phyloP scores from a whole-genome alignment of 768 basidiomycete species.

The Gloeopeniophorella convolvens region DNA sequence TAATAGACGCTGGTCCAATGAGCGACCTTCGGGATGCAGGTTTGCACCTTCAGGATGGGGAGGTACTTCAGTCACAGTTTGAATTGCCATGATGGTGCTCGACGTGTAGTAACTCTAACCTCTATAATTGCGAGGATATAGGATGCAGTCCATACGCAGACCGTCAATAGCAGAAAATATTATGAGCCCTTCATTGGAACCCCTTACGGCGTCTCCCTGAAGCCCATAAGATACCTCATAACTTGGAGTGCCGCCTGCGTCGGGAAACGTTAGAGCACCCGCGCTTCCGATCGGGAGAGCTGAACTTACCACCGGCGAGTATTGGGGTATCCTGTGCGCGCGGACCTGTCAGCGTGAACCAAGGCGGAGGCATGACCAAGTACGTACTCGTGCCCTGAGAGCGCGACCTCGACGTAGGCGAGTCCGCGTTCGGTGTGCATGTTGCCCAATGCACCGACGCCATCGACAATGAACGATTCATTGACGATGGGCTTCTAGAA shows the following conservation, averaged over 20 bases:
- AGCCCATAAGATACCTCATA: conserved; percentile 64
- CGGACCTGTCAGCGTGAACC: too few relatives aligned
- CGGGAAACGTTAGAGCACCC: background rate
- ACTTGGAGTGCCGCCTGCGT: conserved; percentile 58
- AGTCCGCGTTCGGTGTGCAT: conserved; percentile 61
- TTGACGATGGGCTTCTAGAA: conserved; percentile 62
- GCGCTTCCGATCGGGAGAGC: background rate
- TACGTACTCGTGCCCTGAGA: conserved; percentile 76
- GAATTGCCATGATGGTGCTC: too few relatives aligned
- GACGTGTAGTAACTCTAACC: too few relatives aligned
- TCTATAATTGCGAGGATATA: too few relatives aligned
- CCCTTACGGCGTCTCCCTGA: conserved; percentile 40
- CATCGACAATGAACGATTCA: conserved; percentile 67
- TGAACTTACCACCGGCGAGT: conserved; percentile 48
- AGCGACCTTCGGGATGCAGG: too few relatives aligned
- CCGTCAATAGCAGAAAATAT: too few relatives aligned
- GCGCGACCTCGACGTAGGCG: conserved; percentile 57
- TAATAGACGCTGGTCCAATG: too few relatives aligned
- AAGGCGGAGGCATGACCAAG: too few relatives aligned
- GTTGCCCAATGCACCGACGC: conserved; percentile 61
- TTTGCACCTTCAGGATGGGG: too few relatives aligned
- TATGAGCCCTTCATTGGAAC: too few relatives aligned
- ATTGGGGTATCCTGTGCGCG: conserved; percentile 63
- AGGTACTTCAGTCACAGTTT: too few relatives aligned
- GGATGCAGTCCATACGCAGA: too few relatives aligned